phyloP scores from a whole-genome alignment of 2,329 filamentous ascomycete genomes.

The Ceratocystis eucalypticola region DNA sequence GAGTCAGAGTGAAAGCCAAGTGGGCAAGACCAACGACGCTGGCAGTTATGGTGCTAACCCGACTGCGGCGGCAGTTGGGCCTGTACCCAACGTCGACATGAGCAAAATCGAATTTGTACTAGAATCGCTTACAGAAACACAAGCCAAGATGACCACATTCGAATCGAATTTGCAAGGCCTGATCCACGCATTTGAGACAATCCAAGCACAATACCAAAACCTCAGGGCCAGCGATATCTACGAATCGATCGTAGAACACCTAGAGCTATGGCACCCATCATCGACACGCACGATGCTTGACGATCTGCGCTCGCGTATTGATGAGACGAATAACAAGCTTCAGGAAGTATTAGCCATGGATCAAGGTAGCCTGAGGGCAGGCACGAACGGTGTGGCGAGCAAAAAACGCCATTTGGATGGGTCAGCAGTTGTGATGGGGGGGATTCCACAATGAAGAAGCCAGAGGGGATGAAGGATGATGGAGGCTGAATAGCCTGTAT shows the following conservation, averaged over 20 bases:
- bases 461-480: not conserved
- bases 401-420: not conserved
- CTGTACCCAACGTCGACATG: not conserved
- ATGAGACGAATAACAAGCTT: not conserved
- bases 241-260: slow-evolving; percentile 15
- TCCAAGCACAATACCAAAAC: slow-evolving; percentile 11
- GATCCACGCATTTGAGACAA: slow-evolving; percentile 3
- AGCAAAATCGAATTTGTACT: not conserved
- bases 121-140: not conserved
- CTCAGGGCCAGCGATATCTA: slow-evolving; percentile 13
- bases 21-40: not conserved
- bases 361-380: not conserved
- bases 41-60: too few species aligned
- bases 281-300: slow-evolving; percentile 10
- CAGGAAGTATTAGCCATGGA: not conserved
- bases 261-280: slow-evolving; percentile 17
- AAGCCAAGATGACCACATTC: not conserved
- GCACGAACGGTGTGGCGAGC: too few species aligned
- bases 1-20: not conserved
- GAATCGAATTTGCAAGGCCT: not conserved
- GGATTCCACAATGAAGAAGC: not conserved
- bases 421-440: not conserved
- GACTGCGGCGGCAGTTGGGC: too few species aligned
- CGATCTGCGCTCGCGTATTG: not conserved
- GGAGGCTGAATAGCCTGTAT: not conserved